A percentile compares a stretch with the other conserved stretches of the same genome.
These are phyloP conservation scores for Neotropicomus parvogracilis DNA, from an alignment of 1,284 basidiomycete species.

Conservation along the genomic window DNA sequence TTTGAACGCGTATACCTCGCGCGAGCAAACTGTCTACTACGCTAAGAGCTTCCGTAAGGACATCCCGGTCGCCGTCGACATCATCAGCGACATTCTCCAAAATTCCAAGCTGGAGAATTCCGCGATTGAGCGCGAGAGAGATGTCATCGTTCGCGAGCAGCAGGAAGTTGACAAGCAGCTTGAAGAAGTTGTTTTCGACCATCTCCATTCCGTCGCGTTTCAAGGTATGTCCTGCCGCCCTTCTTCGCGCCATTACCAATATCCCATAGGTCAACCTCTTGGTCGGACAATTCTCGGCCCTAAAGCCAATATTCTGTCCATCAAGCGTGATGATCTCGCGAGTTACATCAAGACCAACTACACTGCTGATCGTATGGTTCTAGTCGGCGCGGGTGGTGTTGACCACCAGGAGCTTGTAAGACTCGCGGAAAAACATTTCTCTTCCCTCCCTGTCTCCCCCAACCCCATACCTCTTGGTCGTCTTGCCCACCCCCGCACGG, in stretches of 20 bases:
- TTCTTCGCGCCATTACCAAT: slow-evolving; percentile 12
- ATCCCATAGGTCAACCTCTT: slow-evolving; percentile 76
- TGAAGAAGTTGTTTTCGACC: slow-evolving; percentile 99
- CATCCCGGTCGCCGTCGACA: slow-evolving; percentile 88
- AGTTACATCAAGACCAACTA: slow-evolving; percentile 98
- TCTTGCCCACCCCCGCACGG: slow-evolving; percentile 68
- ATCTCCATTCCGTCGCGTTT: slow-evolving; percentile 96
- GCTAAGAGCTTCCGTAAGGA: slow-evolving; percentile 99
- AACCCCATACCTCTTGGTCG: slow-evolving; percentile 89
- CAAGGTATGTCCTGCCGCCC: slow-evolving; percentile 55
- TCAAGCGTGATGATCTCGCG: slow-evolving; percentile 86
- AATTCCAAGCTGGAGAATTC: slow-evolving; percentile 90
- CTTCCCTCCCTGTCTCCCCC: slow-evolving; percentile 80
- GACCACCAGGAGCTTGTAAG: slow-evolving; percentile 92
- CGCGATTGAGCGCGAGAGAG: slow-evolving; percentile 94
- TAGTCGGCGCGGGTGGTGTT: slow-evolving; percentile 95
- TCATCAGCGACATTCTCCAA: slow-evolving; percentile 97
- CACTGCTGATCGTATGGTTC: slow-evolving; percentile 97
- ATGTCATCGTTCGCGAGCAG: slow-evolving; percentile 96
- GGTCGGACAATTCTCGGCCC: slow-evolving; percentile 98
- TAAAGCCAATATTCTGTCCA: slow-evolving; percentile 94
- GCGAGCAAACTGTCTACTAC: slow-evolving; percentile 99
- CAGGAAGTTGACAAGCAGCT: slow-evolving; percentile 99
- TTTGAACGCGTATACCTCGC: slow-evolving; percentile 97
- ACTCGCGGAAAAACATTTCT: slow-evolving; percentile 93